Evolutionary conservation across 164 flowering plant species (phyloP).

Genomic region (Vitis rupestris): DNA sequence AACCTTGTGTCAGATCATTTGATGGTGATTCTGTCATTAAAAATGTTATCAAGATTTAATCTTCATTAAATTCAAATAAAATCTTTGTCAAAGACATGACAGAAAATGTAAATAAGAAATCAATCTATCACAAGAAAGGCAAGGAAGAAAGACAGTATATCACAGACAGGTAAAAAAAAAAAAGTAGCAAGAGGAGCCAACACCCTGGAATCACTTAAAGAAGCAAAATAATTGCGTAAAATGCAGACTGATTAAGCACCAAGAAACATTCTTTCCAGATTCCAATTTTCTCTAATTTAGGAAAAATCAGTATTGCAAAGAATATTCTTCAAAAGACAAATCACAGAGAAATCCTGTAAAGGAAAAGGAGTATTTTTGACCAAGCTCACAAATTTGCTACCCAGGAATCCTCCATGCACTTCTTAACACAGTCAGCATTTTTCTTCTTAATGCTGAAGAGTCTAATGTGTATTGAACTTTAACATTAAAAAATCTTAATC

Average conservation of each 20-base stretch:
- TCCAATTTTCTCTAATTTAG: neutral
- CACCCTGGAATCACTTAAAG: neutral
- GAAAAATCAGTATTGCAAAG: too few relatives aligned
- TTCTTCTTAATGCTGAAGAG: too few relatives aligned
- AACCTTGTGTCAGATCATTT: slow-evolving; percentile 28
- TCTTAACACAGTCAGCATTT: too few relatives aligned
- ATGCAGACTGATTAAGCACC: neutral
- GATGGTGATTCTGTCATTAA: slow-evolving; percentile 51
- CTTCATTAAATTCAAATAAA: neutral
- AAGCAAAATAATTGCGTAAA: neutral
- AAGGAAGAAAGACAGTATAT: neutral
- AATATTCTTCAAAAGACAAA: too few relatives aligned
- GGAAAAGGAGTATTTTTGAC: too few relatives aligned
- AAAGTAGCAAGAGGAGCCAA: neutral
- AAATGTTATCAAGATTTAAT: neutral
- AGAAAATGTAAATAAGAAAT: neutral
- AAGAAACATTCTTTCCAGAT: neutral
- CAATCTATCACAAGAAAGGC: neutral
- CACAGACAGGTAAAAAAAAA: too few relatives aligned
- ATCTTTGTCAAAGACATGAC: neutral
- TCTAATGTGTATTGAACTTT: too few relatives aligned
- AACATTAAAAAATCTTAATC: too few relatives aligned
- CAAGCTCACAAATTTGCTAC: too few relatives aligned
- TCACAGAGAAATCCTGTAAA: too few relatives aligned
- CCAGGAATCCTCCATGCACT: too few relatives aligned